Percentiles rank a stretch among this genome's conserved stretches.
These are phyloP conservation scores for Suillus fuscotomentosus DNA, from an alignment of 768 basidiomycete genomes.

Conservation along the genomic window DNA sequence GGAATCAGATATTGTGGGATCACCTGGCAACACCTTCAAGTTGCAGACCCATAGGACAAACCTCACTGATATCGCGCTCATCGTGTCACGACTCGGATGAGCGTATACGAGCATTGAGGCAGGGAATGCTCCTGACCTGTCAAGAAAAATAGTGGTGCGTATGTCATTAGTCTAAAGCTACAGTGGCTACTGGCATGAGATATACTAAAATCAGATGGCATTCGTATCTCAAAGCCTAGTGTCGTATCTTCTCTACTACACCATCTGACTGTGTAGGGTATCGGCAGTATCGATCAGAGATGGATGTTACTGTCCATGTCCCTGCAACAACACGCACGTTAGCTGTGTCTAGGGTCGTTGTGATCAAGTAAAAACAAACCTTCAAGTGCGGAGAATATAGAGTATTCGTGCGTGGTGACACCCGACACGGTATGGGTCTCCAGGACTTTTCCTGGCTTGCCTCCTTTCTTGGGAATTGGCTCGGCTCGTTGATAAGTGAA, in stretches of 20 bases:
- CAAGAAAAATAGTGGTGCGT: not conserved
- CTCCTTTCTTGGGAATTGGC: constrained; percentile 62
- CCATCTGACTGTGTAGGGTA: constrained; percentile 73
- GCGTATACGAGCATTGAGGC: no score
- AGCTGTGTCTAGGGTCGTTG: not conserved
- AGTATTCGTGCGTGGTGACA: constrained; percentile 72
- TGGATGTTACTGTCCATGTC: constrained; percentile 90
- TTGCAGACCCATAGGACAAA: not conserved
- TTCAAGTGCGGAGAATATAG: constrained; percentile 89
- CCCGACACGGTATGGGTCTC: constrained; percentile 91
- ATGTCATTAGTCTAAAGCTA: constrained; percentile 18
- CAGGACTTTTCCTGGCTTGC: constrained; percentile 72
- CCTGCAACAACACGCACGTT: constrained; percentile 41
- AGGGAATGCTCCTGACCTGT: no score
- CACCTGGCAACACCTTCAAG: no score
- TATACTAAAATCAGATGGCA: constrained; percentile 15
- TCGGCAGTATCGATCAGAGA: constrained; percentile 86
- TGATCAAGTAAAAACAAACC: constrained; percentile 46
- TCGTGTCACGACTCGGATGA: not conserved
- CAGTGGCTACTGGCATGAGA: constrained; percentile 18
- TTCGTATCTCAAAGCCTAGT: constrained; percentile 10
- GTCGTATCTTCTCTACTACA: constrained; percentile 34
- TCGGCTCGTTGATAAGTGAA: constrained; percentile 93
- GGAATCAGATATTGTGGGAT: not conserved
- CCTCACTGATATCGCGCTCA: not conserved